phyloP scores from a whole-genome alignment of 2,329 filamentous ascomycete genomes.

The Ophiocordyceps camponoti-floridani region DNA sequence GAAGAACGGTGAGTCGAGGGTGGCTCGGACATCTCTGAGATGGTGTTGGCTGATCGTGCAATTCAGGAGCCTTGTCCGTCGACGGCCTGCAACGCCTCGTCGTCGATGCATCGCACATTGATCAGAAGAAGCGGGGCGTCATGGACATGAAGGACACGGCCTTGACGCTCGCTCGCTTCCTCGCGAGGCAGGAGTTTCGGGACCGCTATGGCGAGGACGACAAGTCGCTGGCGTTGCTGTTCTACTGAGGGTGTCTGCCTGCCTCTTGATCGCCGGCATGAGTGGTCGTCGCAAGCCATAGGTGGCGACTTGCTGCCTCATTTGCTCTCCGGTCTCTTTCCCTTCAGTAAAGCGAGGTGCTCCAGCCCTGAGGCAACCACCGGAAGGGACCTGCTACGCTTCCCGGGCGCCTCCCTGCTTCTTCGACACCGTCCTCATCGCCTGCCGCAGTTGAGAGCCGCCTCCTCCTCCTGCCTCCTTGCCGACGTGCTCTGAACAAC shows the following conservation, averaged over 20 bases:
- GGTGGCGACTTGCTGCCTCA: neutral
- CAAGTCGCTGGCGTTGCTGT: conserved; percentile 41
- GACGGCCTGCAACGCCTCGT: conserved; percentile 61
- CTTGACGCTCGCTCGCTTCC: conserved; percentile 57
- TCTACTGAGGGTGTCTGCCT: conserved; percentile 30
- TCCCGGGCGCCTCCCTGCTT: neutral
- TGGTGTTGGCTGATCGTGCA: neutral
- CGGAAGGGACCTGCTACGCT: neutral
- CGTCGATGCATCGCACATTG: conserved; percentile 81
- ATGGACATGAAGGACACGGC: conserved; percentile 92
- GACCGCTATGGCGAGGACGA: conserved; percentile 46
- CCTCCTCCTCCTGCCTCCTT: neutral
- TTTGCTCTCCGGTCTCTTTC: neutral
- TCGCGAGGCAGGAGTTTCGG: conserved; percentile 54
- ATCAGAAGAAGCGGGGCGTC: conserved; percentile 84
- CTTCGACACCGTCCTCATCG: neutral
- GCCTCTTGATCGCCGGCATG: neutral
- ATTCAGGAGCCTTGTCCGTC: conserved; percentile 45
- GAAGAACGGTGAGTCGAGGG: conserved; percentile 46
- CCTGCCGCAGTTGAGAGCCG: neutral
- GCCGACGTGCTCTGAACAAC: neutral
- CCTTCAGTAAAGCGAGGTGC: neutral
- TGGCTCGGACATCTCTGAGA: neutral
- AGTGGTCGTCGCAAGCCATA: no score
- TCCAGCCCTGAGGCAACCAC: neutral